These are phyloP conservation scores for Thielaviopsis ethacetica DNA, from an alignment of 2,329 filamentous ascomycete species.

Conservation along the genomic window DNA sequence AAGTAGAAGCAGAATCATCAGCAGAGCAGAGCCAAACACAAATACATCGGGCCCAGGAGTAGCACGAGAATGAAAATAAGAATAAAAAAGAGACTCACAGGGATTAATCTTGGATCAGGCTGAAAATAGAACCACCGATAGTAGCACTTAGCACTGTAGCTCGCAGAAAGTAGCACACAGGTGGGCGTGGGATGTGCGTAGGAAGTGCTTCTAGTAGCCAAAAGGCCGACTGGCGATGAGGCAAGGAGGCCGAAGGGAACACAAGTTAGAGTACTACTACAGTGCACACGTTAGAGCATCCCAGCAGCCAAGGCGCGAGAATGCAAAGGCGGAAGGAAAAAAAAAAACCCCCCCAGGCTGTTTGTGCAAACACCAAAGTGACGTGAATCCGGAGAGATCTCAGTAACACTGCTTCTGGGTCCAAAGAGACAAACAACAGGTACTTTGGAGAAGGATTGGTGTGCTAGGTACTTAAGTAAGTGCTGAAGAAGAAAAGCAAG, in stretches of 20 bases:
- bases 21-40: not conserved
- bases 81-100: conserved; percentile 10
- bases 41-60: not conserved
- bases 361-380: not conserved
- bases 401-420: not conserved
- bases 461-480: too few relatives aligned
- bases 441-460: too few relatives aligned
- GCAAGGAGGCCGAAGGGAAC: not conserved
- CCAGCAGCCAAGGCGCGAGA: too few relatives aligned
- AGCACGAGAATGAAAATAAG: conserved; percentile 10
- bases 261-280: not conserved
- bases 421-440: not conserved
- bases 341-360: too few relatives aligned
- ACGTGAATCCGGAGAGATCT: not conserved
- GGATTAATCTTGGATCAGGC: conserved; percentile 7
- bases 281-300: too few relatives aligned
- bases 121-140: not conserved
- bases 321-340: not conserved
- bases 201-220: not conserved
- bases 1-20: too few relatives aligned
- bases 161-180: not conserved
- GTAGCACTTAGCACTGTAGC: not conserved
- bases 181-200: not conserved
- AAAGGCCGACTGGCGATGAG: not conserved
- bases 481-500: too few relatives aligned